phyloP scores from a whole-genome alignment of 2,329 filamentous ascomycete genomes.

The Trichoderma lentiforme region DNA sequence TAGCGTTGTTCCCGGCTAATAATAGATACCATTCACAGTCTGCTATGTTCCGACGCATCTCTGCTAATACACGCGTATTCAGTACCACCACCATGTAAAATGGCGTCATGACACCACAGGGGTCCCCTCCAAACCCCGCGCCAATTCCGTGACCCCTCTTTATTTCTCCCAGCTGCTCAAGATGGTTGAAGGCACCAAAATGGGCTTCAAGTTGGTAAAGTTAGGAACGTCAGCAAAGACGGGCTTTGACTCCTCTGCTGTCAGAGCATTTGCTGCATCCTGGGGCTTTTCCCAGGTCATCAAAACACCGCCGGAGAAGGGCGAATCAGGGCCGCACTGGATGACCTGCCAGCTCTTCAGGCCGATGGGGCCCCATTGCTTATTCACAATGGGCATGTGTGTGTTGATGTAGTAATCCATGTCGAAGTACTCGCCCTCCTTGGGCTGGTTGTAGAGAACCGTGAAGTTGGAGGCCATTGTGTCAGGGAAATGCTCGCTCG shows the following conservation, averaged over 20 bases:
- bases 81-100: neutral
- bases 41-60: neutral
- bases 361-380: neutral
- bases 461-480: constrained; percentile 8
- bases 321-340: neutral
- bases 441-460: constrained; percentile 1
- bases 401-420: constrained; percentile 11
- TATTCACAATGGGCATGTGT: constrained; percentile 5
- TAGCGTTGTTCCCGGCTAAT: neutral
- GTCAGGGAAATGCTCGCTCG: neutral
- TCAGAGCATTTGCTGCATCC: neutral
- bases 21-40: neutral
- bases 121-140: neutral
- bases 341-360: constrained; percentile 6
- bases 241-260: neutral
- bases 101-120: neutral
- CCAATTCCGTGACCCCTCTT: neutral
- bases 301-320: neutral
- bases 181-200: neutral
- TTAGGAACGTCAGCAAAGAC: neutral
- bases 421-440: constrained; percentile 1
- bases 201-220: constrained; percentile 7
- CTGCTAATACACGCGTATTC: neutral
- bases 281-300: neutral
- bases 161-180: neutral